Evolutionary conservation across 2,329 filamentous ascomycete species (phyloP), one percentile per base, ranked within the genome.

Genomic region (Karstenula rhodostoma): DNA sequence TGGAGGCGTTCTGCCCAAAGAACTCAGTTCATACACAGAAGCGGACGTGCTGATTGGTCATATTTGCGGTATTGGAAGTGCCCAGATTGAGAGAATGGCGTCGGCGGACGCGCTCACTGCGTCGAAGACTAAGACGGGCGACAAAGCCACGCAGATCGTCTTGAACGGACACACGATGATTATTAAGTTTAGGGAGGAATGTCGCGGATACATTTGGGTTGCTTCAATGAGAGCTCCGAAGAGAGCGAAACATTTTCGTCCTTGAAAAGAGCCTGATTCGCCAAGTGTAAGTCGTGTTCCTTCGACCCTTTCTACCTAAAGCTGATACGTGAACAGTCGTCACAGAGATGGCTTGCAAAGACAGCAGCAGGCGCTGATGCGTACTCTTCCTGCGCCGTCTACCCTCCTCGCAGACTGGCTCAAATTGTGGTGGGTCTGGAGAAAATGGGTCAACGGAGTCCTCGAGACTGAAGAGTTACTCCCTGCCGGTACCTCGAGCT

Each of bases 331-430:
- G 15, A 56, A 56, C 17, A 33, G 33, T 9, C 25, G 27, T 6
- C 51, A 9, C 23, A 15, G n/a, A 1, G 60, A 64, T 54, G 59
- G 57, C 15, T 46, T 64, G 17, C 56, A 53, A 32, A 50, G 57
- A 7, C 62, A 64, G 22, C 59, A 64, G 32, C 62, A 64, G 35
- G 62, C 54, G 8, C 27, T 64, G 3, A 33, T 64, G n/a, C 53
- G 62, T 13, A 56, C 62, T 15, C 32, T 59, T 15, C 59, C 62
- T 2, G 23, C 46, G 9, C 59, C 59, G 23, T 48, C 25, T 29
- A 40, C 62, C 10, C 15, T 62, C 12, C 23, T 62, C 23, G 33
- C 46, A 10, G 59, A 62, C 27, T 57, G 33, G 22, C 7, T 50
- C 8, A 64, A 60, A 22, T 54, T 64, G 19, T 57, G 43, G 43